Percentiles rank a stretch among this genome's conserved stretches.
These are phyloP conservation scores for Populus trichocarpa DNA, from an alignment of 441 rosid genomes.

Conservation along the genomic window DNA sequence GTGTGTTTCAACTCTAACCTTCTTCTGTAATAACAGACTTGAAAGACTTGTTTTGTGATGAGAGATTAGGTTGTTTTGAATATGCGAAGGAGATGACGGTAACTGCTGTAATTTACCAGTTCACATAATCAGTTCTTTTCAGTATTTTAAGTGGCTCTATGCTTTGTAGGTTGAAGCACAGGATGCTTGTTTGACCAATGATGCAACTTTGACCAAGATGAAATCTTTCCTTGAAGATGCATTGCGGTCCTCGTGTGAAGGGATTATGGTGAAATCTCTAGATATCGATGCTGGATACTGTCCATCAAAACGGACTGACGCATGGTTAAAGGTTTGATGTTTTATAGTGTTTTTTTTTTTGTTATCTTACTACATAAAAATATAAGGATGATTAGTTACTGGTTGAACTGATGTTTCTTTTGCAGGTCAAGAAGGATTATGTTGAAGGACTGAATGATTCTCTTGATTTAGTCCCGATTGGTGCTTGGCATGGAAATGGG, in stretches of 20 bases:
- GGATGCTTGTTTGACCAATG: slow-evolving; percentile 46
- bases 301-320: slow-evolving; percentile 80
- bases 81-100: slow-evolving; percentile 71
- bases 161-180: slow-evolving; percentile 53
- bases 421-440: slow-evolving; percentile 87
- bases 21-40: slow-evolving; percentile 40
- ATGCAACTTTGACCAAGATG: slow-evolving; percentile 40
- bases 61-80: slow-evolving; percentile 63
- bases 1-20: not conserved
- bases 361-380: not conserved
- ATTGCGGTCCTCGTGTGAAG: slow-evolving; percentile 70
- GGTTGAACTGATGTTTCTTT: slow-evolving; percentile 16
- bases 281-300: slow-evolving; percentile 69
- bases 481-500: slow-evolving; percentile 95
- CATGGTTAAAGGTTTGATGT: slow-evolving; percentile 79
- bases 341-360: slow-evolving; percentile 2
- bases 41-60: slow-evolving; percentile 56
- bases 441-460: slow-evolving; percentile 75
- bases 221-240: slow-evolving; percentile 70
- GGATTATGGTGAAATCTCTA: slow-evolving; percentile 76
- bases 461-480: slow-evolving; percentile 90
- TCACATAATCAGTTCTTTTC: not conserved
- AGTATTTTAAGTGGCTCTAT: slow-evolving; percentile 16
- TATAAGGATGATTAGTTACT: slow-evolving; percentile 1
- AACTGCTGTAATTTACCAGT: slow-evolving; percentile 22